Evolutionary conservation across 768 basidiomycete genomes (phyloP), one percentile per base, ranked within the genome.

Genomic region (Collybiopsis confluens): DNA sequence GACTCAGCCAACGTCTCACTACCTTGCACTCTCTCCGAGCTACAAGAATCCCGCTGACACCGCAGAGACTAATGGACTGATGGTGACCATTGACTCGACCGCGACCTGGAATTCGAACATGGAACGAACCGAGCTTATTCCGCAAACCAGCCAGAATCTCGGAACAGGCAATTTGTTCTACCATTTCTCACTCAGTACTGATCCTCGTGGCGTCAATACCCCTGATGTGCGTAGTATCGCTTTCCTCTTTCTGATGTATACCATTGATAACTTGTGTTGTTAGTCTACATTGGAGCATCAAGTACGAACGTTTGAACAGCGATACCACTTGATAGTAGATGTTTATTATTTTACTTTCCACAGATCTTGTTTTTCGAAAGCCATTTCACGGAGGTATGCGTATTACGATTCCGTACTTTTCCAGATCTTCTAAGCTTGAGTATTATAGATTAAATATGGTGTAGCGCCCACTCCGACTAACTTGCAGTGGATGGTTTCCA

Each of bases 21-120:
- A 83, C 65, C 71, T 85, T 45, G 75, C 72, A 10, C 65, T 82
- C 41, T 70, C 68, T 35, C 65, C 81, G 1, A 61, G 68, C 18
- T 83, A 74, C 73, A 82, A 83, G 66, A 84, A 84, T 64, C 82
- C 83, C 1, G 81, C 80, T 10, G 68, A 74, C 54, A 77, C 75
- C 5, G 57, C 68, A 44, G 82, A 83, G 62, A 68, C 60, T 0
- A 68, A 78, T 38, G 82, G 82, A 26, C 62, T 83, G 8, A 78
- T 74, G 61, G 59, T 79, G 54, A 81, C 81, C 35, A 80, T 85
- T 45, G 80, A 81, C 59, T 66, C 70, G 5, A 77, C 75, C 4
- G 71, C 80, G 2, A 75, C 70, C 28, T 83, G 82, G 81, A 82
- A 83, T 61, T 75, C 73, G 5, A 72, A 80, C 57, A 73, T 79